These are phyloP conservation scores for Naegleria lovaniensis DNA, from an alignment of 208 protist species.

Conservation along the genomic window DNA sequence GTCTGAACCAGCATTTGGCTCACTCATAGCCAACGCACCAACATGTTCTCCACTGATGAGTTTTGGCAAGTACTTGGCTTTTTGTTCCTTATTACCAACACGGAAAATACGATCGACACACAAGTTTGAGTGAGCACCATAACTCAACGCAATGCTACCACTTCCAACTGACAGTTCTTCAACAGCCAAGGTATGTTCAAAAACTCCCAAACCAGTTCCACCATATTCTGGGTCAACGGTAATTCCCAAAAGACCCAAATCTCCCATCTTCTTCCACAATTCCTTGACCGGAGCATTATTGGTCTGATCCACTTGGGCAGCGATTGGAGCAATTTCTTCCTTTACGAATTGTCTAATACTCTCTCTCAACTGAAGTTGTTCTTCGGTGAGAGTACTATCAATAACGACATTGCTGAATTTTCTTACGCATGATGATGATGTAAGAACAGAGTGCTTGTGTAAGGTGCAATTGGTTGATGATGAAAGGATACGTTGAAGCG, in stretches of 20 bases:
- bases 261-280: constrained; percentile 81
- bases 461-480: too few species aligned
- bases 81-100: constrained; percentile 77
- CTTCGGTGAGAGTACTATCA: neutral
- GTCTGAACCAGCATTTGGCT: constrained; percentile 77
- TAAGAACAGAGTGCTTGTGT: too few species aligned
- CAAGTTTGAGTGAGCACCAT: constrained; percentile 68
- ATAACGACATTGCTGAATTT: neutral
- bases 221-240: constrained; percentile 80
- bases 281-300: constrained; percentile 40
- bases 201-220: constrained; percentile 70
- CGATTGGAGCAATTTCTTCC: constrained; percentile 13
- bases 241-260: constrained; percentile 86
- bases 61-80: constrained; percentile 73
- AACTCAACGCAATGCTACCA: constrained; percentile 62
- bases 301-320: neutral
- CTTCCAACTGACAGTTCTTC: constrained; percentile 61
- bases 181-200: constrained; percentile 65
- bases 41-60: constrained; percentile 86
- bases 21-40: constrained; percentile 90
- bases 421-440: neutral
- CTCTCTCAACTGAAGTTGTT: constrained; percentile 19
- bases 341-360: neutral
- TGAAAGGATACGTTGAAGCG: too few species aligned
- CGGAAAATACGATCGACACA: constrained; percentile 70